A percentile compares a stretch with the other conserved stretches of the same genome.
phyloP scores from a whole-genome alignment of 176 grass and related monocot genomes.

The Cenchrus americanus region DNA sequence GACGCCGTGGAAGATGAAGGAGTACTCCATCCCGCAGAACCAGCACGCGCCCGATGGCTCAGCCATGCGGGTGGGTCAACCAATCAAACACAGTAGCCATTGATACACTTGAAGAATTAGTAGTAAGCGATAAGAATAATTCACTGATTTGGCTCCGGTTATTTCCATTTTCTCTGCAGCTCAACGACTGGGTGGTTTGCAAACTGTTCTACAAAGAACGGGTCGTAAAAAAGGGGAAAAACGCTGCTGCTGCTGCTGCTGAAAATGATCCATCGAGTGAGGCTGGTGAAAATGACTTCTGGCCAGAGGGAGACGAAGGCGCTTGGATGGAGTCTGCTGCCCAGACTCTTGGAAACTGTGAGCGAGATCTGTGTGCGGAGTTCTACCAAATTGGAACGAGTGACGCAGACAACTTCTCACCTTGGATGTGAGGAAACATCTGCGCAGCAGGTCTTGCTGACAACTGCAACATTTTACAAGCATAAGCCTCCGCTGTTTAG shows the following conservation, averaged over 20 bases:
- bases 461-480: too few species aligned
- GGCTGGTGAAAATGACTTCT: background rate
- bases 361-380: too few species aligned
- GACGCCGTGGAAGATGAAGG: conserved; percentile 49
- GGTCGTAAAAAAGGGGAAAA: too few species aligned
- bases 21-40: conserved; percentile 34
- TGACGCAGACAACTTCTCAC: background rate
- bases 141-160: too few species aligned
- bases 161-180: background rate
- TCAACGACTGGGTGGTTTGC: conserved; percentile 43
- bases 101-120: too few species aligned
- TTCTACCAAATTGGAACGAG: background rate
- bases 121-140: too few species aligned
- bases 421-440: background rate
- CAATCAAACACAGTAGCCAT: too few species aligned
- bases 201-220: background rate
- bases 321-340: too few species aligned
- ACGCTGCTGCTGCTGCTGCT: background rate
- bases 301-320: too few species aligned
- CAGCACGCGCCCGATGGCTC: background rate
- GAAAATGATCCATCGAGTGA: background rate
- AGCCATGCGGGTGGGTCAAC: background rate
- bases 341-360: too few species aligned
- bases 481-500: too few species aligned
- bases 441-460: too few species aligned